Percentiles rank a stretch among this genome's conserved stretches.
Evolutionary conservation across 495 filamentous ascomycete genomes (phyloP).

Genomic region (Wilcoxina mikolae): DNA sequence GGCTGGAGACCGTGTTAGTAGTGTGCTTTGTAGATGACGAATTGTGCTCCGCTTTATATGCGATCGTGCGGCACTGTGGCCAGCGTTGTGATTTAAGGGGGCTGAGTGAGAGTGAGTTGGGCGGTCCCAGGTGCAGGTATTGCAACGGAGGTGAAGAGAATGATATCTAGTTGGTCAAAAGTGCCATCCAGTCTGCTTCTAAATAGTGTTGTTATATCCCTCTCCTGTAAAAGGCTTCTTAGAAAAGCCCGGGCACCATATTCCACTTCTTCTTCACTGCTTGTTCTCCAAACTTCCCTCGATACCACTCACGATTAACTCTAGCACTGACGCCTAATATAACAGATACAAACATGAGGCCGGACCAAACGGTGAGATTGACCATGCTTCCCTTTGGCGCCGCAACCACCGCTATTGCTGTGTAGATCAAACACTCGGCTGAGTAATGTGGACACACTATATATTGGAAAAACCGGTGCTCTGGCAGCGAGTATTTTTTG

Average conservation of each 20-base stretch:
- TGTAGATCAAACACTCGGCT: slow-evolving; percentile 70
- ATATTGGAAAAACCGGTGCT: slow-evolving; percentile 43
- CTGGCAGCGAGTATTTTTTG: slow-evolving; percentile 70
- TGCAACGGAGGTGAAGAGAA: too few relatives aligned
- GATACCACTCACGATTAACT: slow-evolving; percentile 68
- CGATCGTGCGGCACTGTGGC: too few relatives aligned
- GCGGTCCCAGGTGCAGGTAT: too few relatives aligned
- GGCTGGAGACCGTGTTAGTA: too few relatives aligned
- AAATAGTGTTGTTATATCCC: too few relatives aligned
- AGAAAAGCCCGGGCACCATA: slow-evolving; percentile 40
- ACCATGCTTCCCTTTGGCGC: slow-evolving; percentile 47
- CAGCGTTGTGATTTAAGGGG: too few relatives aligned
- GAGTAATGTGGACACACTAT: slow-evolving; percentile 85
- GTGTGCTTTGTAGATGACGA: too few relatives aligned
- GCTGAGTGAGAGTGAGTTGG: too few relatives aligned
- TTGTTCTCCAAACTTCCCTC: slow-evolving; percentile 56
- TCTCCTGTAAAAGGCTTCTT: too few relatives aligned
- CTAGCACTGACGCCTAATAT: slow-evolving; percentile 76
- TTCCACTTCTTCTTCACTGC: slow-evolving; percentile 44
- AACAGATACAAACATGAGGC: slow-evolving; percentile 52
- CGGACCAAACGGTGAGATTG: slow-evolving; percentile 61
- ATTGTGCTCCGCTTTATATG: too few relatives aligned
- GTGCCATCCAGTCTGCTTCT: too few relatives aligned
- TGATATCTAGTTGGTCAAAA: too few relatives aligned
- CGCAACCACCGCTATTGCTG: slow-evolving; percentile 57